Percentiles rank a stretch among this genome's conserved stretches.
Evolutionary conservation across 1,139 yeast species (phyloP).

Genomic region (Candida dubliniensis): DNA sequence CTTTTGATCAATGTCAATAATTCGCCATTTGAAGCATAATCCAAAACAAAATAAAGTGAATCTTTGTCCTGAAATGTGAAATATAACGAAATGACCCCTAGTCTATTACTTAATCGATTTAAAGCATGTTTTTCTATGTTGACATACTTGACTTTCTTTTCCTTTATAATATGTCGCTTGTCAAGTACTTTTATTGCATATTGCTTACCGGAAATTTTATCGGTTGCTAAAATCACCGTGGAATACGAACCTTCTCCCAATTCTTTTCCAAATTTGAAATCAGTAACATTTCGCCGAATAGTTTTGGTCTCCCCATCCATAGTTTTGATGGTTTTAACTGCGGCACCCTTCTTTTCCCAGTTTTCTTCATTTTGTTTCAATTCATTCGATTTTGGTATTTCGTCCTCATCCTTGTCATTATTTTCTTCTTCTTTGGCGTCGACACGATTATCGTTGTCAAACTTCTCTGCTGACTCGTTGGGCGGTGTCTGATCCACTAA

Average conservation of each 20-base stretch:
- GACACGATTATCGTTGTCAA: not conserved
- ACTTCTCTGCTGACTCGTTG: not conserved
- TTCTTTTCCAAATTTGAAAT: conserved; percentile 81
- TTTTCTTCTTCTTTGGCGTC: not conserved
- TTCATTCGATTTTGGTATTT: conserved; percentile 7
- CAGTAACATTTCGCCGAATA: conserved; percentile 67
- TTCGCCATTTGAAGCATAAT: conserved; percentile 93
- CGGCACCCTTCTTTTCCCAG: conserved; percentile 45
- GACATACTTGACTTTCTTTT: conserved; percentile 92
- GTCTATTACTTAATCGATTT: conserved; percentile 68
- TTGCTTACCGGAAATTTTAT: conserved; percentile 65
- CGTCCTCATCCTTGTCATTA: conserved; percentile 9
- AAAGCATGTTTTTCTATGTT: conserved; percentile 93
- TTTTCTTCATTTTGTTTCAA: conserved; percentile 17
- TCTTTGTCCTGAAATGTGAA: conserved; percentile 93
- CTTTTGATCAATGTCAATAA: conserved; percentile 74
- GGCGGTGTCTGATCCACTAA: conserved; percentile 14
- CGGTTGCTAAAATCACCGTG: conserved; percentile 85
- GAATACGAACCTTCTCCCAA: conserved; percentile 97
- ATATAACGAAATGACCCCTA: conserved; percentile 80
- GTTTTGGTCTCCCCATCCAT: conserved; percentile 18
- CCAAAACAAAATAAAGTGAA: conserved; percentile 87
- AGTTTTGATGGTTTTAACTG: conserved; percentile 26
- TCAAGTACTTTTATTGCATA: conserved; percentile 92
- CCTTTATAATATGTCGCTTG: conserved; percentile 91